Conservation (phyloP, 331 rosid species). For the Spiraea crenata region DNA sequence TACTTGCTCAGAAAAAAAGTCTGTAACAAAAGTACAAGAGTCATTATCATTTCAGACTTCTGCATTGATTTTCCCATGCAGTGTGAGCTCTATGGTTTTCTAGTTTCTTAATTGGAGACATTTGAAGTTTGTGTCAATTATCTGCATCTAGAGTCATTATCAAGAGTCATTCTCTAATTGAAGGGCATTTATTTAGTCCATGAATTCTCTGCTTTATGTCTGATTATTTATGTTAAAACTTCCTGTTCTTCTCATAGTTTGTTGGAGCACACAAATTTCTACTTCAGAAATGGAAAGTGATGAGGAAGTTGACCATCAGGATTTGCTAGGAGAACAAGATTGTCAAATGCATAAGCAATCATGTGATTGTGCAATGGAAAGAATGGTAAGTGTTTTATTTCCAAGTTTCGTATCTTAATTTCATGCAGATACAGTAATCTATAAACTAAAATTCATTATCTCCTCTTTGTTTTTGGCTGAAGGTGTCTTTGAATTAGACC, state of each 20-base stretch:
- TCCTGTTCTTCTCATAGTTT: conserved; percentile 49
- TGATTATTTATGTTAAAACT: conserved; percentile 23
- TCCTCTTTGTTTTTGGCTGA: neutral
- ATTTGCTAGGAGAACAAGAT: conserved; percentile 35
- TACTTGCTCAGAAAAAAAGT: neutral
- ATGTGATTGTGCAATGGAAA: conserved; percentile 40
- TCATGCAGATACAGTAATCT: neutral
- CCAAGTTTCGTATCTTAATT: neutral
- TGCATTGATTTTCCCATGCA: neutral
- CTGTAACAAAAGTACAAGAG: neutral
- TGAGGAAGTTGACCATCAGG: conserved; percentile 44
- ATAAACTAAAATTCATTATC: neutral
- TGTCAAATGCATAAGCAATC: conserved; percentile 41
- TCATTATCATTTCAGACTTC: neutral
- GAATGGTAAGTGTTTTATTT: conserved; percentile 41
- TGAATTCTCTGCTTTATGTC: neutral
- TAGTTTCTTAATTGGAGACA: conserved; percentile 9
- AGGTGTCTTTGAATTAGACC: conserved; percentile 4
- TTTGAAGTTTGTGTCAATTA: neutral
- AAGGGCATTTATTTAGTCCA: neutral
- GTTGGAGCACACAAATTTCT: conserved; percentile 40
- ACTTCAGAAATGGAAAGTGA: conserved; percentile 37
- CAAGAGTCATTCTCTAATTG: too few relatives aligned
- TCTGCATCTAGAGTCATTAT: neutral
- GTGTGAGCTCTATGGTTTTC: conserved; percentile 5